Percentiles rank a stretch among this genome's conserved stretches.
Conservation (phyloP, 768 basidiomycete species). For the Sutorius australiensis region DNA sequence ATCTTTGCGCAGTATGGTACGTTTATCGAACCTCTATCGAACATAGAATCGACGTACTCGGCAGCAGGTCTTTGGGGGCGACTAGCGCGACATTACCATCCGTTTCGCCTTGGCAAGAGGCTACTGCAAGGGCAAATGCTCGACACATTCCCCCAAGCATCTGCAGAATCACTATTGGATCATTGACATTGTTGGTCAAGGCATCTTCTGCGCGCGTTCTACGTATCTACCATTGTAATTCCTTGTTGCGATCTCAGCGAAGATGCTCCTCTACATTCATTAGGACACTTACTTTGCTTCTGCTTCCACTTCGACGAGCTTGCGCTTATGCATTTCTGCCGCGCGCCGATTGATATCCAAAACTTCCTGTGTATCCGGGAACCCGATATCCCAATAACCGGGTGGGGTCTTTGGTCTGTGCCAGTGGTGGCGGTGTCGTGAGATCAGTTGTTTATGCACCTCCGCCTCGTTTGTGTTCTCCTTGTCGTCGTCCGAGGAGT, state of each 20-base stretch:
- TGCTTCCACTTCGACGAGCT: constrained; percentile 52
- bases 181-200: constrained; percentile 13
- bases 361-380: constrained; percentile 82
- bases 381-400: constrained; percentile 87
- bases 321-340: constrained; percentile 64
- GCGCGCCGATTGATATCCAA: constrained; percentile 72
- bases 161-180: constrained; percentile 1
- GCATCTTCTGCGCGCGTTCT: constrained; percentile 14
- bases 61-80: constrained; percentile 48
- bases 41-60: background rate
- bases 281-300: constrained; percentile 52
- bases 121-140: constrained; percentile 48
- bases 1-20: constrained; percentile 60
- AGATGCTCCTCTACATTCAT: background rate
- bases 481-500: constrained; percentile 18
- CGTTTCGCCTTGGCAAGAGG: constrained; percentile 47
- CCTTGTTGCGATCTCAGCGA: constrained; percentile 13
- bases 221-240: constrained; percentile 26
- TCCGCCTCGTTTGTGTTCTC: constrained; percentile 35
- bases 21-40: constrained; percentile 5
- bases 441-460: constrained; percentile 67
- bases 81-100: constrained; percentile 55
- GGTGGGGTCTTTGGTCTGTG: constrained; percentile 72
- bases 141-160: constrained; percentile 41
- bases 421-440: constrained; percentile 72